A percentile compares a stretch with the other conserved stretches of the same genome.
phyloP scores from a whole-genome alignment of 306 rosid species.

The Urtica urens region DNA sequence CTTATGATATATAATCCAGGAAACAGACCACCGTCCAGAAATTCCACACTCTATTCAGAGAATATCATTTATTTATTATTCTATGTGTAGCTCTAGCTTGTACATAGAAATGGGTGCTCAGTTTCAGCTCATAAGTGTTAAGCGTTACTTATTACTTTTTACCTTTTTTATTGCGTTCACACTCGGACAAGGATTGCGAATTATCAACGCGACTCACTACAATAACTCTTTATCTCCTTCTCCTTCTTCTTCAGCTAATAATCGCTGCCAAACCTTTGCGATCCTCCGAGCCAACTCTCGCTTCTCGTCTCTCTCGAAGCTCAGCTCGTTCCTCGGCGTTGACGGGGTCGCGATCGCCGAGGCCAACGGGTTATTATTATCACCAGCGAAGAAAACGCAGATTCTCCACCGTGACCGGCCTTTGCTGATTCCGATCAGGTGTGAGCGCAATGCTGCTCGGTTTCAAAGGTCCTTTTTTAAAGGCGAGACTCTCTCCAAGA shows the following conservation, averaged over 20 bases:
- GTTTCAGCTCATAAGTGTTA: slow-evolving; percentile 27
- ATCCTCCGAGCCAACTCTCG: slow-evolving; percentile 49
- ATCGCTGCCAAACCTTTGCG: slow-evolving; percentile 58
- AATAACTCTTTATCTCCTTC: slow-evolving; percentile 32
- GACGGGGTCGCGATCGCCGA: slow-evolving; percentile 34
- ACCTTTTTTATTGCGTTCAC: slow-evolving; percentile 37
- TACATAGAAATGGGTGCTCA: slow-evolving; percentile 33
- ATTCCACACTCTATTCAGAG: no score
- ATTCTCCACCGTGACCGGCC: slow-evolving; percentile 42
- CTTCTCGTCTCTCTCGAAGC: slow-evolving; percentile 61
- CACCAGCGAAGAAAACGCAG: slow-evolving; percentile 48
- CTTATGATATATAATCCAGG: no score
- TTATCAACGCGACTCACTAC: slow-evolving; percentile 27
- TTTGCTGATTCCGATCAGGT: slow-evolving; percentile 59
- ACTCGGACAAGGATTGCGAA: slow-evolving; percentile 30
- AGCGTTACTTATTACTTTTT: slow-evolving; percentile 29
- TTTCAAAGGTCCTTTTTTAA: slow-evolving; percentile 35
- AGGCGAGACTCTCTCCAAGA: slow-evolving; percentile 62
- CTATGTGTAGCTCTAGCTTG: background rate
- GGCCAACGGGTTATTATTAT: slow-evolving; percentile 54
- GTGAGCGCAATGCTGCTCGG: slow-evolving; percentile 25
- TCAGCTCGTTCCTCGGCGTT: slow-evolving; percentile 62
- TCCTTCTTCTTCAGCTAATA: slow-evolving; percentile 27
- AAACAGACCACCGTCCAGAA: slow-evolving; percentile 35
- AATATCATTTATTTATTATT: no score